phyloP scores from a whole-genome alignment of 192 early-diverging fungal species.

The Backusella sp. region DNA sequence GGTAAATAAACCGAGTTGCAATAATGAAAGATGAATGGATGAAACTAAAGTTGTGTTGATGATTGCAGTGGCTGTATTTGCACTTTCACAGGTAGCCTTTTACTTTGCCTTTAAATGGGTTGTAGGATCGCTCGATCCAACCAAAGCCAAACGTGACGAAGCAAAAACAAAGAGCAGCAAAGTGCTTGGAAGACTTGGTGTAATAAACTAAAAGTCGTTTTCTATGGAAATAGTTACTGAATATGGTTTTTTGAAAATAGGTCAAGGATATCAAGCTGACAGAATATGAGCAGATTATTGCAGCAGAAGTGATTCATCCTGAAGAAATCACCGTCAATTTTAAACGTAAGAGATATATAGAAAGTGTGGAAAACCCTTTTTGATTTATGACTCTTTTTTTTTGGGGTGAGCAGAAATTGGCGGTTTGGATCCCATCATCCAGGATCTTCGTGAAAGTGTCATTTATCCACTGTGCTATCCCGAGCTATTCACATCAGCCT shows the following conservation, averaged over 20 bases:
- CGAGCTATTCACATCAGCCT: conserved; percentile 81
- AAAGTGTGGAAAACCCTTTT: background rate
- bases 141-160: conserved; percentile 67
- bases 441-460: conserved; percentile 89
- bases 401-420: conserved; percentile 63
- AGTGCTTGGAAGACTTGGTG: conserved; percentile 68
- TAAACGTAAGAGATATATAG: conserved; percentile 48
- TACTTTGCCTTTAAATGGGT: conserved; percentile 88
- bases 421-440: conserved; percentile 91
- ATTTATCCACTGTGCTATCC: conserved; percentile 96
- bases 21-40: background rate
- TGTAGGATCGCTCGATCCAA: conserved; percentile 71
- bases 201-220: conserved; percentile 24
- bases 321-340: conserved; percentile 90
- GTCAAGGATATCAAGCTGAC: conserved; percentile 75
- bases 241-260: conserved; percentile 20
- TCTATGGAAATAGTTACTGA: too few species aligned
- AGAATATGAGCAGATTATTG: conserved; percentile 94
- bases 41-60: background rate
- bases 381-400: background rate
- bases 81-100: conserved; percentile 83
- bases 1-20: conserved; percentile 16
- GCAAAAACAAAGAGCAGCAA: conserved; percentile 73
- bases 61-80: conserved; percentile 69
- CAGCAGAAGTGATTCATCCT: conserved; percentile 88